These are phyloP conservation scores for Soucietia sequanensis DNA, from an alignment of 805 yeast genomes.

Conservation along the genomic window DNA sequence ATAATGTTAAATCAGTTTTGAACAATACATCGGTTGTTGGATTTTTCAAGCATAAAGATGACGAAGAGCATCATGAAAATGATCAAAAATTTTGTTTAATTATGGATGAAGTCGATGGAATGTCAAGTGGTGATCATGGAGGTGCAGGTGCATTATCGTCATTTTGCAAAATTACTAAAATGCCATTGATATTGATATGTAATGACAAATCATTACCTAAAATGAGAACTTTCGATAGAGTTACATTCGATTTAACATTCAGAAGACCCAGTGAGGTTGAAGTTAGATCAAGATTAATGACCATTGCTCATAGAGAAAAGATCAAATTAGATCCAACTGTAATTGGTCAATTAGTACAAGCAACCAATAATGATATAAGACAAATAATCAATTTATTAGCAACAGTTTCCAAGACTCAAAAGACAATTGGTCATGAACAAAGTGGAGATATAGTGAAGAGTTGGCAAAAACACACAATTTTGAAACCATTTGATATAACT, in stretches of 20 bases:
- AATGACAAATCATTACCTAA: constrained; percentile 91
- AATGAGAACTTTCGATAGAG: constrained; percentile 92
- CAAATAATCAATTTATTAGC: constrained; percentile 90
- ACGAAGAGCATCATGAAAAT: constrained; percentile 29
- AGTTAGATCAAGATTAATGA: constrained; percentile 79
- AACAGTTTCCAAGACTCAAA: constrained; percentile 75
- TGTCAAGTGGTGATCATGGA: constrained; percentile 98
- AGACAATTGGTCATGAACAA: constrained; percentile 59
- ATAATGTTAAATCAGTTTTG: constrained; percentile 66
- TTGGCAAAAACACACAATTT: constrained; percentile 88
- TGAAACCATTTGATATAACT: constrained; percentile 90
- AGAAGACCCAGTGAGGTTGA: constrained; percentile 84
- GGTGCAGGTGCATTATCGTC: constrained; percentile 95
- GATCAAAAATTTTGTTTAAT: constrained; percentile 71
- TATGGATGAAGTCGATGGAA: constrained; percentile 99
- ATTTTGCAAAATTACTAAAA: constrained; percentile 77
- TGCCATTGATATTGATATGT: constrained; percentile 91
- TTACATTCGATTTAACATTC: constrained; percentile 76
- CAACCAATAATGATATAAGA: constrained; percentile 88
- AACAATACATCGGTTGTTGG: constrained; percentile 84
- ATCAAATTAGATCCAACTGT: constrained; percentile 76
- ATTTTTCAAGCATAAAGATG: constrained; percentile 49
- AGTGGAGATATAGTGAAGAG: constrained; percentile 59
- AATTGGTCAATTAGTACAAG: constrained; percentile 78
- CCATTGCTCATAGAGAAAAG: constrained; percentile 85